phyloP scores from a whole-genome alignment of 345 rosid species.

The Pistacia atlantica region DNA sequence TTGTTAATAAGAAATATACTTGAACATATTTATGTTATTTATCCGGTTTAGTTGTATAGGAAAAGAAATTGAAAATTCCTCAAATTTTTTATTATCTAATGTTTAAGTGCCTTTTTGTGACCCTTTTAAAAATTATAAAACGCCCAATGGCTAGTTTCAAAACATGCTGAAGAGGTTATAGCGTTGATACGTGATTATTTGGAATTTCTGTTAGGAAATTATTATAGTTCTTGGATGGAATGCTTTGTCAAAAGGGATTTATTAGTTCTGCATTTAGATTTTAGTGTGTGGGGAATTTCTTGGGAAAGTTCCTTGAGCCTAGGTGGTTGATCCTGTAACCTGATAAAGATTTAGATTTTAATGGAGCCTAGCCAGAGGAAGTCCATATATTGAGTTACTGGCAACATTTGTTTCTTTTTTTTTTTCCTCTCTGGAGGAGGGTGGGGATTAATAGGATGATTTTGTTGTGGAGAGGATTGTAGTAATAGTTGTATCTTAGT shows the following conservation, averaged over 20 bases:
- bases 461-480: neutral
- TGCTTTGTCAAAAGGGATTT: neutral
- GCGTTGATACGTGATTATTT: neutral
- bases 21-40: neutral
- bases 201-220: neutral
- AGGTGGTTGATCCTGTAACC: neutral
- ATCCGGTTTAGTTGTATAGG: neutral
- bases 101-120: neutral
- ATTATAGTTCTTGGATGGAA: neutral
- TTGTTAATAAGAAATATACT: neutral
- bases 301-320: neutral
- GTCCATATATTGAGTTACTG: neutral
- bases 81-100: too few species aligned
- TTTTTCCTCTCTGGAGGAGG: too few species aligned
- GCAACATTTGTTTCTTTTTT: neutral
- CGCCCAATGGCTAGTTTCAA: too few species aligned
- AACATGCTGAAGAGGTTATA: neutral
- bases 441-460: neutral
- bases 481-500: neutral
- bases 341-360: neutral
- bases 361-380: neutral
- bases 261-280: neutral
- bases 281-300: neutral
- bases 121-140: too few species aligned
- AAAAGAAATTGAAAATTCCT: too few species aligned